Base-by-base conservation (phyloP, 305 asterid genomes). In the Andrographis paniculata region DNA sequence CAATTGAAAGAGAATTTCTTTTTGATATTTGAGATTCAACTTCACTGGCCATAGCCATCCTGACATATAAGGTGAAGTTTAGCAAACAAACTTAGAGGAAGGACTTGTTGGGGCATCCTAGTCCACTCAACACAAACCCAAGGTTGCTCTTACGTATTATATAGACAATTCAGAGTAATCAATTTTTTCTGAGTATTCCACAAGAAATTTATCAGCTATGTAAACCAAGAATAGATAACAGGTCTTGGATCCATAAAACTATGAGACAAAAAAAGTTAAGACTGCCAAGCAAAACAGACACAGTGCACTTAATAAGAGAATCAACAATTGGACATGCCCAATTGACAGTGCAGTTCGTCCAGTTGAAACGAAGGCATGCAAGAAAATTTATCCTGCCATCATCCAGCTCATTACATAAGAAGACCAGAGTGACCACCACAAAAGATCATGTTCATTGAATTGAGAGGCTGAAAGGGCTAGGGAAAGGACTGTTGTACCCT, bases 41-140 rank as follows among this genome's bases (percentile, higher is more conserved):
- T 77, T 87, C 87, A 74, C 84, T 91, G 30, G 87, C 85, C 95
- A 91, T 81, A 56, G 69, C 85, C 96, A 92, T 84, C 72, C 99
- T 92, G 82, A 30, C 62, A 77, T 58, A 50, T 48, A 66, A 52
- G 45, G 52, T 31, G 50, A 65, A 44, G 56, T 57, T 44, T 52
- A 67, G 55, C 1, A 24, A 45, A 55, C 67, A 54, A 59, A 48
- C 38, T 41, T 49, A 55, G 31, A 11, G 7, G 37, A 55, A 33
- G 17, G 39, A 40, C 20, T 44, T 20, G 27, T 55, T 55, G 31
- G 30, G n/a, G 14, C 45, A 48, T 48, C 44, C 42, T 18, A 39
- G 47, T 16, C 35, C 40, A 7, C 37, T 33, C 30, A 13, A 41
- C 17, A 37, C 12, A 2, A 37, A 37, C 42, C 16, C 3, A 5